Evolutionary conservation across 2,329 filamentous ascomycete genomes (phyloP), one percentile per base, ranked within the genome.

Genomic region (Paracorniculantispora psalliotae): DNA sequence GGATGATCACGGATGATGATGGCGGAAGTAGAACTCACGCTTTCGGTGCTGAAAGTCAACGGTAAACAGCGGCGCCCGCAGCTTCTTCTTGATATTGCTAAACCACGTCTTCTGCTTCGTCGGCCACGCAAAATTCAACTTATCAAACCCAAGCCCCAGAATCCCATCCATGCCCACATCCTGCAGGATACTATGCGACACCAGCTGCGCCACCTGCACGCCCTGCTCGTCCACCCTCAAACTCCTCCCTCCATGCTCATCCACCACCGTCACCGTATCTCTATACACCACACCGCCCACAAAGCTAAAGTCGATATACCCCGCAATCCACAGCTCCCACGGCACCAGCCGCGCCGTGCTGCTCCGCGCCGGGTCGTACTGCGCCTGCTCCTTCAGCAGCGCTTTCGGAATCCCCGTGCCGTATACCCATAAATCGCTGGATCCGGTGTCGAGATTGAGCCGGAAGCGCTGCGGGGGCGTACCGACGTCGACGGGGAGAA

Each of bases 1-100:
- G n/a, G n/a, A n/a, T n/a, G n/a, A n/a, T n/a, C n/a, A n/a, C n/a
- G n/a, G n/a, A n/a, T n/a, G n/a, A n/a, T n/a, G n/a, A n/a, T n/a
- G n/a, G n/a, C n/a, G n/a, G n/a, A n/a, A n/a, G n/a, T n/a, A 21
- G 4, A 7, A 62, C 63, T 56, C 49, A 67, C 69, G 61, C 13
- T 65, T 61, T 33, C 64, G 77, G 63, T 82, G 79, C 66, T 83
- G 82, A 50, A 93, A 78, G 62, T 88, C 81, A 25, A 86, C 88
- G 0, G 88, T 90, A 73, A 92, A 89, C 44, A 92, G 73, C 1
- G 61, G 55, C 1, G 57, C 33, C 19, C 60, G 55, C 6, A 71
- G 61, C 30, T 51, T 58, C 0, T 60, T 30, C 19, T 59, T 52
- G 26, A 68, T 66, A 26, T 71, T 76, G 54, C 71, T 71, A 59